A percentile compares a stretch with the other conserved stretches of the same genome.
Conservation (phyloP, 352 stramenopile genomes). For the Elongisporangium anandrum region DNA sequence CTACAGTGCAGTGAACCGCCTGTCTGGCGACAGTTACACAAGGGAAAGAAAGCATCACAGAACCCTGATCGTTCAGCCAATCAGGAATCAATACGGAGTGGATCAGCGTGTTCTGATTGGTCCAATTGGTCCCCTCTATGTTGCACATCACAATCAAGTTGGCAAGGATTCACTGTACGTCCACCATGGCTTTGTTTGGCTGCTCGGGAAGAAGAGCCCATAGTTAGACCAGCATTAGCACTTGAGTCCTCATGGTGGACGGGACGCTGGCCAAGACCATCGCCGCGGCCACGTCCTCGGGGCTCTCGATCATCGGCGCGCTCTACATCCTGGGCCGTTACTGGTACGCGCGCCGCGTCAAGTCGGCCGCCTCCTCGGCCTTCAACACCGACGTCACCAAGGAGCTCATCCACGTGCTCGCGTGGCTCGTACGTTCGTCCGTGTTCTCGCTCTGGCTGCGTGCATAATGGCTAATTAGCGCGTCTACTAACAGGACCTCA, state of each 20-base stretch:
- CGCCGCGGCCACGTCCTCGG: constrained; percentile 62
- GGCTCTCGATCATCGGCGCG: constrained; percentile 71
- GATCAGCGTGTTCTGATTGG: neutral
- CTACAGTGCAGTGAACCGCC: neutral
- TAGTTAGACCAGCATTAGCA: neutral
- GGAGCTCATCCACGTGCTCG: constrained; percentile 82
- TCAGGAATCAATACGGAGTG: neutral
- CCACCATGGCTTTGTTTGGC: neutral
- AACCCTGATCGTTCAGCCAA: neutral
- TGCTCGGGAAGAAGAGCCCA: neutral
- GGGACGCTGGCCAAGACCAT: constrained; percentile 29
- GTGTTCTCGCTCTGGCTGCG: neutral
- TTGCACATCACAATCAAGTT: constrained; percentile 2
- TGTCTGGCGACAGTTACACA: neutral
- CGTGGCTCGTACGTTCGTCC: constrained; percentile 48
- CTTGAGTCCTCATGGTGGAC: neutral
- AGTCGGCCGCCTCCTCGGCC: constrained; percentile 28
- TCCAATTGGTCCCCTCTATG: neutral
- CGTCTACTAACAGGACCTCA: constrained; percentile 48
- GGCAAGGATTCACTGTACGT: neutral
- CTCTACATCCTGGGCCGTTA: constrained; percentile 84
- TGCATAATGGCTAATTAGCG: neutral
- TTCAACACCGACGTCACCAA: constrained; percentile 81
- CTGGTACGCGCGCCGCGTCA: constrained; percentile 61
- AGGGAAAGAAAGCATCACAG: neutral